phyloP scores from a whole-genome alignment of 805 yeast genomes.

The Monosporozyma aerobia region DNA sequence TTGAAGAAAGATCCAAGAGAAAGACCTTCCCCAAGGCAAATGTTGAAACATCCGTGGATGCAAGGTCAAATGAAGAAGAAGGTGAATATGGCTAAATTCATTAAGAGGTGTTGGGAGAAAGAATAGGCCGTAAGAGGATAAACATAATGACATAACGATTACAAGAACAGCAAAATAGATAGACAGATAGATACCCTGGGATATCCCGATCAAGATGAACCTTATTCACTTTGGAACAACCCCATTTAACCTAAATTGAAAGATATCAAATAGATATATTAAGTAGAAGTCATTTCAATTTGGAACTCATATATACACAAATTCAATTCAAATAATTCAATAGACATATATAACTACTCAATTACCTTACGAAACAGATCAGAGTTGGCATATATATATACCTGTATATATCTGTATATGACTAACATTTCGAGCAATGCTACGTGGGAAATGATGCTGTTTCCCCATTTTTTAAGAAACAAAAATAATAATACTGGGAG shows the following conservation, averaged over 20 bases:
- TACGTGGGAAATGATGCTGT: neutral
- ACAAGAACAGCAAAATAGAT: neutral
- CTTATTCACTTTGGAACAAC: neutral
- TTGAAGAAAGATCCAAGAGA: constrained; percentile 68
- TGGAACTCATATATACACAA: neutral
- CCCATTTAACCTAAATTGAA: neutral
- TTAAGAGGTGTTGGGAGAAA: constrained; percentile 57
- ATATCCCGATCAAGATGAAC: neutral
- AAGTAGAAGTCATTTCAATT: neutral
- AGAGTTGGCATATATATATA: neutral
- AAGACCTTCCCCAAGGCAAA: constrained; percentile 88
- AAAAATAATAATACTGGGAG: neutral
- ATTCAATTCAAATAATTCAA: neutral
- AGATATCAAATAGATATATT: neutral
- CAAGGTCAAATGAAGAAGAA: constrained; percentile 59
- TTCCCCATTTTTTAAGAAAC: neutral
- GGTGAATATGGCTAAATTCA: constrained; percentile 82
- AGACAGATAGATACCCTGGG: neutral
- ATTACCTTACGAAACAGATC: neutral
- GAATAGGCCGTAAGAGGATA: neutral
- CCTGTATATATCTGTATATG: neutral
- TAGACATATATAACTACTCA: neutral
- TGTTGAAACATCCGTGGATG: constrained; percentile 92
- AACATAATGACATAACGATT: neutral
- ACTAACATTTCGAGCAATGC: neutral